These are phyloP conservation scores for Byssochlamys sp. DNA, from an alignment of 2,329 filamentous ascomycete species.

Conservation along the genomic window DNA sequence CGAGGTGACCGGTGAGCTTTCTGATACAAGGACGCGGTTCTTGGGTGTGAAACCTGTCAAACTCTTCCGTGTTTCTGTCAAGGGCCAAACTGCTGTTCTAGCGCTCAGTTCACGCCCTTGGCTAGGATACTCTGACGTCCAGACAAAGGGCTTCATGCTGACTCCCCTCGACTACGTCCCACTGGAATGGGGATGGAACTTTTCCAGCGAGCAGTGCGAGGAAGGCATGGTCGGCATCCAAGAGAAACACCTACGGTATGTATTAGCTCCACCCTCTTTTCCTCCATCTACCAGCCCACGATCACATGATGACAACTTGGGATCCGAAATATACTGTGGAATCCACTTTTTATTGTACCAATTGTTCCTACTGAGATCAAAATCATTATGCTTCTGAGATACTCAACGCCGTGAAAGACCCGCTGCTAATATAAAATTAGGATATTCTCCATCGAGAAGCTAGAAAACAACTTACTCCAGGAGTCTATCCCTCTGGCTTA, in stretches of 20 bases:
- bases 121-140: slow-evolving; percentile 84
- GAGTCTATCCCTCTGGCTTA: slow-evolving; percentile 79
- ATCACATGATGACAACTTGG: slow-evolving; percentile 38
- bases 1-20: slow-evolving; percentile 88
- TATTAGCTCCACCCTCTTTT: slow-evolving; percentile 10
- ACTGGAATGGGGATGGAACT: slow-evolving; percentile 91
- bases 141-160: slow-evolving; percentile 79
- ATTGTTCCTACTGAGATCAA: slow-evolving; percentile 91
- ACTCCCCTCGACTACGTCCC: slow-evolving; percentile 82
- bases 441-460: slow-evolving; percentile 82
- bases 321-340: slow-evolving; percentile 36
- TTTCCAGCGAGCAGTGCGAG: slow-evolving; percentile 85
- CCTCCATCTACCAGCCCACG: slow-evolving; percentile 15
- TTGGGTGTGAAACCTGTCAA: slow-evolving; percentile 82
- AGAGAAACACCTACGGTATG: slow-evolving; percentile 74
- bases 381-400: slow-evolving; percentile 2
- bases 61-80: slow-evolving; percentile 81
- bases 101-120: slow-evolving; percentile 89
- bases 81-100: slow-evolving; percentile 73
- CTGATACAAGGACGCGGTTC: slow-evolving; percentile 89
- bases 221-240: slow-evolving; percentile 93
- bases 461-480: slow-evolving; percentile 76
- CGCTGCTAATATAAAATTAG: slow-evolving; percentile 32
- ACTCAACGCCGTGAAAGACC: slow-evolving; percentile 1
- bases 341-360: slow-evolving; percentile 48